Evolutionary conservation across 1,284 basidiomycete species (phyloP).

Genomic region (Boletus semigastroideus): DNA sequence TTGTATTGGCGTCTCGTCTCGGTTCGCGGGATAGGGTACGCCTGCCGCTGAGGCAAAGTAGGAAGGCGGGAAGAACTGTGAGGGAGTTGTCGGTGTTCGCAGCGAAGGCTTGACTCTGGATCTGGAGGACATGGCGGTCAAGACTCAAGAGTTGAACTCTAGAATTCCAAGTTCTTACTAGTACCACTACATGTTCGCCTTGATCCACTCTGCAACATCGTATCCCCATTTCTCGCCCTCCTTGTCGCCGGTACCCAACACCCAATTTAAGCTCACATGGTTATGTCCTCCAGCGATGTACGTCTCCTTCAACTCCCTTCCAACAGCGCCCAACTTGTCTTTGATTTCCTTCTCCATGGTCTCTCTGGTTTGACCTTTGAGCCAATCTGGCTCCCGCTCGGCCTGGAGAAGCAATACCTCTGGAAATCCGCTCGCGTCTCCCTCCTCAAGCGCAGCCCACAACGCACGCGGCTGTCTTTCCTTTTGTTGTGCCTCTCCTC

Average conservation of each 20-base stretch:
- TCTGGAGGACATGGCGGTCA: conserved; percentile 10
- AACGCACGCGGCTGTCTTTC: conserved; percentile 42
- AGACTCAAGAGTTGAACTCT: conserved; percentile 5
- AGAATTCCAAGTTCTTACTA: conserved; percentile 18
- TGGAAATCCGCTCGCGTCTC: conserved; percentile 41
- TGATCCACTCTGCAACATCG: conserved; percentile 49
- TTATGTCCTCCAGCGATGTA: conserved; percentile 56
- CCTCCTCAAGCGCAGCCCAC: conserved; percentile 36
- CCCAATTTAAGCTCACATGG: conserved; percentile 56
- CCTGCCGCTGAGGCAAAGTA: conserved; percentile 66
- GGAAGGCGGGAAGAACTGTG: conserved; percentile 56
- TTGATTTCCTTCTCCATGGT: conserved; percentile 41
- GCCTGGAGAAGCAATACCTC: conserved; percentile 46
- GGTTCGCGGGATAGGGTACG: conserved; percentile 26
- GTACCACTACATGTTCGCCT: conserved; percentile 12
- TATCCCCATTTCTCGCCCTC: conserved; percentile 63
- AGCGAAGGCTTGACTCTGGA: conserved; percentile 18
- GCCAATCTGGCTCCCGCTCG: conserved; percentile 50
- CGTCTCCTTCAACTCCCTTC: conserved; percentile 27
- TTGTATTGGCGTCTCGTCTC: conserved; percentile 11
- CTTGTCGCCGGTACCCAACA: conserved; percentile 50
- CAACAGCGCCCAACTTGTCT: conserved; percentile 34
- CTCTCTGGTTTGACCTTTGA: conserved; percentile 34
- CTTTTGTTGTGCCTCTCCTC: conserved; percentile 40
- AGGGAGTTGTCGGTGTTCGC: conserved; percentile 26